These are phyloP conservation scores for Vararia minispora DNA, from an alignment of 768 basidiomycete genomes.

Conservation along the genomic window DNA sequence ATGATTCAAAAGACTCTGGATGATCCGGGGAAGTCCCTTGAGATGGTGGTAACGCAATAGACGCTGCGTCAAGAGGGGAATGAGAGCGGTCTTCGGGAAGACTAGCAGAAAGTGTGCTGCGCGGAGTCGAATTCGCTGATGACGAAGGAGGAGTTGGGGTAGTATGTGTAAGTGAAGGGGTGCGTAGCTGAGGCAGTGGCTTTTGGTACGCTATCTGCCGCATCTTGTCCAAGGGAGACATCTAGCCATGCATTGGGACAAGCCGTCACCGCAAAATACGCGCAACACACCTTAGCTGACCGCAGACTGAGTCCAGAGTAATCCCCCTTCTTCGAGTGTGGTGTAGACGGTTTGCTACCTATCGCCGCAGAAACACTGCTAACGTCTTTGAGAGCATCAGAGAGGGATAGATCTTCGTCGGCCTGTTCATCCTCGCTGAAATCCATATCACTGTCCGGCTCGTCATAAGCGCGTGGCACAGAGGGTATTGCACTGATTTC, in stretches of 20 bases:
- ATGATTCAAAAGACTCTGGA: no score
- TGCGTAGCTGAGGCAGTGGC: slow-evolving; percentile 40
- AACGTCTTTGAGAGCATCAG: slow-evolving; percentile 47
- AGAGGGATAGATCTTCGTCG: slow-evolving; percentile 34
- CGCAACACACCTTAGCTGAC: slow-evolving; percentile 41
- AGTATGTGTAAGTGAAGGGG: slow-evolving; percentile 57
- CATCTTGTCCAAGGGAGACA: slow-evolving; percentile 50
- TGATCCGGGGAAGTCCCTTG: slow-evolving; percentile 6
- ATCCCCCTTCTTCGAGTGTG: slow-evolving; percentile 44
- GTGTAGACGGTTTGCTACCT: slow-evolving; percentile 23
- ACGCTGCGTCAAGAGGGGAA: slow-evolving; percentile 7
- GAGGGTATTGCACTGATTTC: slow-evolving; percentile 50
- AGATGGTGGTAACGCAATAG: slow-evolving; percentile 11
- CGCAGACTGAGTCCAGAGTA: slow-evolving; percentile 50
- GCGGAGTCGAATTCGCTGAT: slow-evolving; percentile 51
- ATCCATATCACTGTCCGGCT: slow-evolving; percentile 3
- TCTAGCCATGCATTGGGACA: slow-evolving; percentile 24
- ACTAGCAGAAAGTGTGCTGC: slow-evolving; percentile 8
- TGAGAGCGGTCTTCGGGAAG: not conserved
- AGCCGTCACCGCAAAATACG: not conserved
- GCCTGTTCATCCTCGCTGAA: slow-evolving; percentile 24
- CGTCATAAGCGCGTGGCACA: slow-evolving; percentile 24
- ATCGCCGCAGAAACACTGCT: slow-evolving; percentile 34
- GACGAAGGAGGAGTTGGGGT: slow-evolving; percentile 49
- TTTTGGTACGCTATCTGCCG: slow-evolving; percentile 52